Evolutionary conservation across 495 filamentous ascomycete genomes (phyloP), one percentile per base, ranked within the genome.

Genomic region (Penicillium cataractarum): DNA sequence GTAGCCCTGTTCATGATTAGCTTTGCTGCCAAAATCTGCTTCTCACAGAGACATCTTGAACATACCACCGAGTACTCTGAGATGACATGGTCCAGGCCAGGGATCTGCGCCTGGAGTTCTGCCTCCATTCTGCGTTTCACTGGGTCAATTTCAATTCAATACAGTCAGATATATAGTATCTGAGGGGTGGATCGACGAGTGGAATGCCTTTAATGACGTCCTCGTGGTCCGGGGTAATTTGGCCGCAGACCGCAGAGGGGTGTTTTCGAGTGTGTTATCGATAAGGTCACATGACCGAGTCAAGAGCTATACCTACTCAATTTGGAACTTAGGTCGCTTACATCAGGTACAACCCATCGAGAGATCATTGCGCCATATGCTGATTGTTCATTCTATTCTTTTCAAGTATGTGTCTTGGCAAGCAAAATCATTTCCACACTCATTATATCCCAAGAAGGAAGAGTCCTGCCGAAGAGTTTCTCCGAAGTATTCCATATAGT

Each of bases 71-170:
- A 93, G 72, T 99, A 99, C 73, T 96, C 91, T 39, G 92, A 92
- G 55, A 99, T 80, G 59, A 97, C 86, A 48, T 89, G 91, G 76
- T 99, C 95, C 60, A 97, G 89, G 64, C 89, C 88, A 52, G 95
- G 94, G 60, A 99, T 87, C 67, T 90, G 87, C 32, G 90, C 81
- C 74, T 89, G 89, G 70, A 99, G 91, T 83, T 97, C 91, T 66
- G 89, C 82, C 78, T 99, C 94, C 95, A 99, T 99, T 60, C 61
- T 73, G 39, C 24, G 32, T 22, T 50, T 58, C 27, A 24, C 33
- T 29, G 17, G 24, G 15, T 17, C 3, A 3, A 26, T 22, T 24
- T 22, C 17, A 22, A 8, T 32, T 32, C 55, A 19, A 62, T 63
- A 35, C 35, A 32, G 22, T 50, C 35, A 35, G 13, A 46, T 42